Evolutionary conservation across 179 eudicot genomes (phyloP), one percentile per base, ranked within the genome.

Genomic region (Spinacia oleracea): DNA sequence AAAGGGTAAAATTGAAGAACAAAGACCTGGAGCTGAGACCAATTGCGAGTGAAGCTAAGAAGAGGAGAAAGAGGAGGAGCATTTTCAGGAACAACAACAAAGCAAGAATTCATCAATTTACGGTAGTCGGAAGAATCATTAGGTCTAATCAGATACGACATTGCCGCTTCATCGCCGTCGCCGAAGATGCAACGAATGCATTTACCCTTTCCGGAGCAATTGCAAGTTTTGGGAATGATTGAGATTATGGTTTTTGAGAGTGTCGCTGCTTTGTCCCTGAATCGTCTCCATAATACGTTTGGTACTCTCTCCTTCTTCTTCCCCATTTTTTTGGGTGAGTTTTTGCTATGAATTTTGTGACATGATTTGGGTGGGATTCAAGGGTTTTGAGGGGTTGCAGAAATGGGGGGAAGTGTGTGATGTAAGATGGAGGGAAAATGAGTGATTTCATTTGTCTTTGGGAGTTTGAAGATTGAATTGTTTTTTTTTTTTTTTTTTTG

Each of bases 11-110:
- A 16, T 9, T 35, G 10, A 35, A 40, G 78, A 34, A 58, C 45
- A 51, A 35, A 62, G 46, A 93, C 98, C 95, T 93, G 83, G n/a
- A 31, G 81, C 67, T 85, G 95, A 71, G 95, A 55, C 91, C 91
- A 93, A 40, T 84, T 89, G 50, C 65, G 70, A 51, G 70, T 71
- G 48, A 79, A 76, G 72, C 70, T 35, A 45, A 76, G 18, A 27
- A 77, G 69, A 29, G 82, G 82, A 5, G 88, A 79, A 21, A 88
- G 32, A 31, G 89, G 87, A 81, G 96, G 91, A 63, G 94, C 97
- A 59, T 85, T 58, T 0, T 78, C 79, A 46, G 89, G 80, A 3
- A 93, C 80, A 31, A 91, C 97, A 50, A 89, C 92, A 78, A 87
- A 89, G 81, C 91, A 89, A 21, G 60, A 72, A 1, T 27, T 63